A percentile compares a stretch with the other conserved stretches of the same genome.
Evolutionary conservation across 2,329 filamentous ascomycete species (phyloP).

Genomic region (Fusarium clavum): DNA sequence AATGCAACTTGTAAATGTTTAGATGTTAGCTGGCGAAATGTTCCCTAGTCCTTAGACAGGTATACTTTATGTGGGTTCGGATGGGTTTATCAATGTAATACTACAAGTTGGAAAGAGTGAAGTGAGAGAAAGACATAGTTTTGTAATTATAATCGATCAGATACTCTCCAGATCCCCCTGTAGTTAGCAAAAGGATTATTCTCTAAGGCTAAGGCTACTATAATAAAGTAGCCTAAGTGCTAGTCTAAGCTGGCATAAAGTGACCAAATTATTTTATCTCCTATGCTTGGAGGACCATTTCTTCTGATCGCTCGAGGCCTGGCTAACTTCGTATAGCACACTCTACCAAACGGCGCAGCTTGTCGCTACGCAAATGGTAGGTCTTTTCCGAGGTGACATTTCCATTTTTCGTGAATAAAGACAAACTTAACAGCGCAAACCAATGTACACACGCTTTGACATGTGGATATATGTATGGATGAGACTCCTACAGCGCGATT

Average conservation of each 20-base stretch:
- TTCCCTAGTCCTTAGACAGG: background rate
- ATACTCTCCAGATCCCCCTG: rapidly evolving
- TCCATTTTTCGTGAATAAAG: background rate
- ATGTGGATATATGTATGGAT: background rate
- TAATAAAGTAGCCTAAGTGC: background rate
- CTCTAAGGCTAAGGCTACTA: background rate
- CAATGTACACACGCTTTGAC: background rate
- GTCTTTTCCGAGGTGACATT: background rate
- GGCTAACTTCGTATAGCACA: no score
- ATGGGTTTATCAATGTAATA: background rate
- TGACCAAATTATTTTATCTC: background rate
- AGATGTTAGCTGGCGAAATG: rapidly evolving
- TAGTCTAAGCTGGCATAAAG: background rate
- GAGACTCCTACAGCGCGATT: background rate
- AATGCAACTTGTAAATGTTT: background rate
- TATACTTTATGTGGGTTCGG: rapidly evolving
- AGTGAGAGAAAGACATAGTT: background rate
- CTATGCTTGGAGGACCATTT: no score
- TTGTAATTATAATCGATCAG: background rate
- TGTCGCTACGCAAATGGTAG: background rate
- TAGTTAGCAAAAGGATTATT: rapidly evolving
- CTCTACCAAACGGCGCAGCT: no score
- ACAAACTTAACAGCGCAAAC: background rate
- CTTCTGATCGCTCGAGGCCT: background rate
- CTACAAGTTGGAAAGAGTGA: background rate